Percentiles rank a stretch among this genome's conserved stretches.
Conservation (phyloP, 306 rosid genomes). For the Hippophae rhamnoides region DNA sequence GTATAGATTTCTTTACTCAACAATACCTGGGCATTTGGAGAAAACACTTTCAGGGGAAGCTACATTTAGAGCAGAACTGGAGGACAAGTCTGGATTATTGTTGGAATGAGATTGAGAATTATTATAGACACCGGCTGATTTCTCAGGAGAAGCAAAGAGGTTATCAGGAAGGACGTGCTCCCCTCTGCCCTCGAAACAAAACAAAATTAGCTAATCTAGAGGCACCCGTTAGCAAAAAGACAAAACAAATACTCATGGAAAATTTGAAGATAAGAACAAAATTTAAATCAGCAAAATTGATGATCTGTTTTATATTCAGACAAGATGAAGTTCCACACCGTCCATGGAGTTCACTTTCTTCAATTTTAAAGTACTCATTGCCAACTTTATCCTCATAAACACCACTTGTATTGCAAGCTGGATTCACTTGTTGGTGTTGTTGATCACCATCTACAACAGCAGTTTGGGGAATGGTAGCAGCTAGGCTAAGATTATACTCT, state of each 20-base stretch:
- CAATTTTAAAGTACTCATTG: slow-evolving; percentile 24
- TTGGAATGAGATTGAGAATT: slow-evolving; percentile 11
- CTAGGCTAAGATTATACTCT: slow-evolving; percentile 32
- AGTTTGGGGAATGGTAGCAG: slow-evolving; percentile 12
- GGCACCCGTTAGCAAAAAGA: background rate
- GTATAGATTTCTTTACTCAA: too few relatives aligned
- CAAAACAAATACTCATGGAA: slow-evolving; percentile 4
- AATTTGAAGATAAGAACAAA: background rate
- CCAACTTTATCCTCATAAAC: slow-evolving; percentile 12
- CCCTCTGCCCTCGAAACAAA: slow-evolving; percentile 27
- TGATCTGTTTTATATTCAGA: too few relatives aligned
- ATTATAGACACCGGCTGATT: slow-evolving; percentile 30
- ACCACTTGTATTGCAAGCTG: slow-evolving; percentile 17
- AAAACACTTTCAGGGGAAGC: slow-evolving; percentile 35
- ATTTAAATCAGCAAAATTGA: background rate
- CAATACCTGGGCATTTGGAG: slow-evolving; percentile 47
- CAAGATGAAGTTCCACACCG: slow-evolving; percentile 28
- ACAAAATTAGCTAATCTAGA: background rate
- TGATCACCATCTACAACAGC: slow-evolving; percentile 19
- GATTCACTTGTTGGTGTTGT: slow-evolving; percentile 22
- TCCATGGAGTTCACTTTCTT: slow-evolving; percentile 23
- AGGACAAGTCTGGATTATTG: slow-evolving; percentile 19
- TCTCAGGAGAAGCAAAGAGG: slow-evolving; percentile 80
- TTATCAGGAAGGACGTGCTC: slow-evolving; percentile 79
- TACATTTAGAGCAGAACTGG: slow-evolving; percentile 29